Evolutionary conservation across 2,329 filamentous ascomycete genomes (phyloP).

Genomic region (Calonectria honghensis): DNA sequence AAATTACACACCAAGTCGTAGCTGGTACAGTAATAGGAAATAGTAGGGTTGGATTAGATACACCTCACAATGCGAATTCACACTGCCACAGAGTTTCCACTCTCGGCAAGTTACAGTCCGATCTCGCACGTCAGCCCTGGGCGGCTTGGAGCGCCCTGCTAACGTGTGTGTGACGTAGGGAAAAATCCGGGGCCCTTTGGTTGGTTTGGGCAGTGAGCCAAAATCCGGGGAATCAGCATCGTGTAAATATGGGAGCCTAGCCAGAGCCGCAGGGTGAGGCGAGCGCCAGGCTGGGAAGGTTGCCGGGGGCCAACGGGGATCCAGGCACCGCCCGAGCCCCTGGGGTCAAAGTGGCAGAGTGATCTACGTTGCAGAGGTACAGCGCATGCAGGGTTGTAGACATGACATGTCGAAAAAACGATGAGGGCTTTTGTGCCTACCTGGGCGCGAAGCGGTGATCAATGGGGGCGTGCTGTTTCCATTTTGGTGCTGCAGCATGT

Average conservation of each 20-base stretch:
- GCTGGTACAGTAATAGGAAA: background rate
- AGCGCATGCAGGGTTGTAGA: slow-evolving; percentile 12
- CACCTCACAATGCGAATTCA: background rate
- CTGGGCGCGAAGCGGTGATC: slow-evolving; percentile 27
- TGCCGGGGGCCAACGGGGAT: slow-evolving; percentile 10
- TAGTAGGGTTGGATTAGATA: background rate
- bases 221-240: slow-evolving; percentile 44
- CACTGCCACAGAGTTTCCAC: background rate
- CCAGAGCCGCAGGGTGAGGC: slow-evolving; percentile 29
- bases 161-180: slow-evolving; percentile 29
- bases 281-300: slow-evolving; percentile 20
- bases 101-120: slow-evolving; percentile 4
- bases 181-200: slow-evolving; percentile 10
- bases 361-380: slow-evolving; percentile 9
- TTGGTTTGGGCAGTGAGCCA: slow-evolving; percentile 20
- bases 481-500: background rate
- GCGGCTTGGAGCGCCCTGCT: slow-evolving; percentile 24
- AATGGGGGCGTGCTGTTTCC: slow-evolving; percentile 4
- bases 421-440: background rate
- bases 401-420: background rate
- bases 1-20: too few relatives aligned
- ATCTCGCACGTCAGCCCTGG: slow-evolving; percentile 15
- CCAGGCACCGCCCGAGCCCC: slow-evolving; percentile 11
- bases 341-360: slow-evolving; percentile 8
- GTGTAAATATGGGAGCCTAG: slow-evolving; percentile 47